A percentile compares a stretch with the other conserved stretches of the same genome.
These are phyloP conservation scores for Suhomyces maxii DNA, from an alignment of 1,139 yeast species.

Conservation along the genomic window DNA sequence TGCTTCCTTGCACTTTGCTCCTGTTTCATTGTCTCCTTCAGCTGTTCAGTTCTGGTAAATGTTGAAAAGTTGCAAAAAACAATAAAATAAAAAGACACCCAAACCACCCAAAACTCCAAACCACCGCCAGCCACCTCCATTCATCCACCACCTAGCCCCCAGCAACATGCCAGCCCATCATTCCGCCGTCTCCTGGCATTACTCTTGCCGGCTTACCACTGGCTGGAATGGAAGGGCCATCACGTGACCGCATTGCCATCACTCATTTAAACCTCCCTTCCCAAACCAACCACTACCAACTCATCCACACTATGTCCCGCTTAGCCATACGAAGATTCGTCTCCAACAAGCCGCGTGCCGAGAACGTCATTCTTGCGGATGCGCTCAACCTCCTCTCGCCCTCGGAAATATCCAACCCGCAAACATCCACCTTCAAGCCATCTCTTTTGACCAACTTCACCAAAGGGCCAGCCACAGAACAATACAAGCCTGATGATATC, in stretches of 20 bases:
- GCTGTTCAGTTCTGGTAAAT: no score
- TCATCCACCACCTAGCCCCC: no score
- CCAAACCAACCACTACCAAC: not conserved
- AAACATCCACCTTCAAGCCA: constrained; percentile 28
- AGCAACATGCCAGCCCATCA: no score
- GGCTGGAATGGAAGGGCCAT: not conserved
- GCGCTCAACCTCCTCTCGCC: constrained; percentile 43
- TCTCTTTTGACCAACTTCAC: constrained; percentile 36
- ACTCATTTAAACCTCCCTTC: not conserved
- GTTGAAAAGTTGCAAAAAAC: no score
- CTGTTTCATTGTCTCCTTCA: no score
- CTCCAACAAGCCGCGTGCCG: constrained; percentile 16
- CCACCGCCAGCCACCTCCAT: no score
- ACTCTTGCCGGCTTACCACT: not conserved
- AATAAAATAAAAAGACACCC: no score
- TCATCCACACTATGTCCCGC: constrained; percentile 1
- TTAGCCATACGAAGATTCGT: constrained; percentile 8
- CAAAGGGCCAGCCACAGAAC: constrained; percentile 35
- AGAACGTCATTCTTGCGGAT: constrained; percentile 34
- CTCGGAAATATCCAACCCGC: constrained; percentile 7
- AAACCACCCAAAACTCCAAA: no score
- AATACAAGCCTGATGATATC: constrained; percentile 19
- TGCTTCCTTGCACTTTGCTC: no score
- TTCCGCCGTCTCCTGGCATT: no score
- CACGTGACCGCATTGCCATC: not conserved